Evolutionary conservation across 208 protist genomes (phyloP), one percentile per base, ranked within the genome.

Genomic region (Leishmania braziliensis): DNA sequence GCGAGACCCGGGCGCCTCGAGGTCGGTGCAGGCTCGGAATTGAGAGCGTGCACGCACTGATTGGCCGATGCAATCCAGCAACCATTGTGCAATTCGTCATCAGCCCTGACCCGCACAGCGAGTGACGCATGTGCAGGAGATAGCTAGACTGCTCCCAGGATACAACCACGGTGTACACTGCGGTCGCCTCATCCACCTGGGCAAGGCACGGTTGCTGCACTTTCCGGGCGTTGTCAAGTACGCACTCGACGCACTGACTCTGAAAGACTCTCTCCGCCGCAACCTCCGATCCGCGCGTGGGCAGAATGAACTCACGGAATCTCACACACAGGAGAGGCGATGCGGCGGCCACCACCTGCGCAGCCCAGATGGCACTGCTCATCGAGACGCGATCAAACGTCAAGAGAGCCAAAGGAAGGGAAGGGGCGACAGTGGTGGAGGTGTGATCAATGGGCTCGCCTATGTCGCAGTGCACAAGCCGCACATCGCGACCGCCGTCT

Each of bases 351-450:
- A 43, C 39, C 26, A n/a, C 58, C 33, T 60, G 9, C 69, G 29
- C 50, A 50, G 51, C 53, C 36, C 12, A 9, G 54, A 87, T 80
- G 33, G 70, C 65, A 8, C 70, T 73, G 56, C 33, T 46, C 6
- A 75, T 23, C 2, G 77, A 78, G 10, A 91, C 73, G 72, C 83
- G 85, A 36, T 92, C 88, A 73, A 95, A 92, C n/a, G 88, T 79
- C 12, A 84, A 90, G n/a, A 95, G 82, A 29, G 89, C 89, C 79
- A 92, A 77, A 18, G 89, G 72, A 16, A 87, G 23, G 43, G 86
- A 86, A n/a, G 90, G 89, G 9, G 90, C 84, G 3, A 65, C 39
- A 36, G 80, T 62, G 33, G 84, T 80, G 14, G 83, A 80, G 20
- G 75, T 50, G 6, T 77, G 72, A 48, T 91, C 86, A 0, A 84